Base-by-base conservation (phyloP, 441 rosid genomes). In the Jatropha podagrica region DNA sequence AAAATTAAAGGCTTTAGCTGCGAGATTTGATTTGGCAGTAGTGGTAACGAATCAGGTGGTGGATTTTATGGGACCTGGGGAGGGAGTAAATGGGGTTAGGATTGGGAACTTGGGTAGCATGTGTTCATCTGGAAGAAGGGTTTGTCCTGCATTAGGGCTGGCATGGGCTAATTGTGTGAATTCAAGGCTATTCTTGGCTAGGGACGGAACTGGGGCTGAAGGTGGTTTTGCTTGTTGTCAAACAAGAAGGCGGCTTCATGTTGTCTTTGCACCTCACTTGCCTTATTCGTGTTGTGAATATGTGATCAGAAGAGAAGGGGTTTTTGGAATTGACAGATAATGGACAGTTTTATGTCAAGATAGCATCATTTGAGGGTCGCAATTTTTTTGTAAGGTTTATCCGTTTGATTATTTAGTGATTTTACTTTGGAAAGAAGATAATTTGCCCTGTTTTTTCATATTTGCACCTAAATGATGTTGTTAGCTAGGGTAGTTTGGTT, bases 161-260 rank as follows among this genome's bases (percentile, higher is more conserved):
- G 87, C 96, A 14, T 94, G 96, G 97, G 87, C 97, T 2, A 89
- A 88, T 82, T 89, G 97, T 79, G 89, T 94, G 54, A 94, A 92
- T 78, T 91, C 95, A 0, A 91, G 98, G 85, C 63, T 92, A 69
- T 94, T 94, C 68, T 81, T 92, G 41, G 84, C 95, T 4, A 80
- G 85, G 55, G 78, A 84, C n/a, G 88, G 87, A 61, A 75, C 62
- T 17, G 80, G 54, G 52, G 65, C 44, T 37, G 83, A 80, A 64
- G 4, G 37, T 71, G 58, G 73, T 68, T 72, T 26, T 63, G 48
- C 66, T 62, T 64, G 68, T 17, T 76, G 69, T 23, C 65, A 77
- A 77, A 80, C 81, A 41, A 77, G 68, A 78, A 87, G 95, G 82
- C 77, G 80, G 55, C 83, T 92, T 76, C 88, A 85, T 75, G 82